These are phyloP conservation scores for Hirschfeldia incana DNA, from an alignment of 345 rosid species.

Conservation along the genomic window DNA sequence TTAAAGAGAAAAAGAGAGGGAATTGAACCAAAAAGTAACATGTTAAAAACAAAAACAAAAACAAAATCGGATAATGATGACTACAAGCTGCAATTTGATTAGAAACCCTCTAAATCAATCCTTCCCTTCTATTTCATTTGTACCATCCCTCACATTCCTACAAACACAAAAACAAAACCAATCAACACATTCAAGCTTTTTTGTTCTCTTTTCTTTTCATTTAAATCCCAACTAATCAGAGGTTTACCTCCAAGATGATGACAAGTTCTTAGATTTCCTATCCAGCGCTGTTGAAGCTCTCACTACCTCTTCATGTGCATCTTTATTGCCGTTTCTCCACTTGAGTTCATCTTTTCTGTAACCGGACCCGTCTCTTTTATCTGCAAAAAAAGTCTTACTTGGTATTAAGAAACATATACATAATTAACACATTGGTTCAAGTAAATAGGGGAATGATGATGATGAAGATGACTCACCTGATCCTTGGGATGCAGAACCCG, in stretches of 20 bases:
- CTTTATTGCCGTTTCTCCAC: too few species aligned
- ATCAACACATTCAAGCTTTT: not conserved
- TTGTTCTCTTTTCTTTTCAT: not conserved
- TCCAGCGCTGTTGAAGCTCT: constrained; percentile 67
- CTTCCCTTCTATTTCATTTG: constrained; percentile 53
- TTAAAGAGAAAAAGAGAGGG: not conserved
- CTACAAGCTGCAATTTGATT: not conserved
- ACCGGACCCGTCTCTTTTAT: too few species aligned
- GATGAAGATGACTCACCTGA: constrained; percentile 58
- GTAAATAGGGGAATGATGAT: constrained; percentile 24
- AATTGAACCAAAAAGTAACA: not conserved
- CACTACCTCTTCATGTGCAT: constrained; percentile 72
- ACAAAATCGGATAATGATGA: not conserved
- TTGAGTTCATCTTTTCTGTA: too few species aligned
- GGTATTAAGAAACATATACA: constrained; percentile 1
- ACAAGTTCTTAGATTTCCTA: constrained; percentile 49
- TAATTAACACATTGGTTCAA: not conserved
- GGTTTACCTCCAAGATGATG: constrained; percentile 83
- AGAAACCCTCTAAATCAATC: constrained; percentile 30
- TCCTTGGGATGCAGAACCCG: constrained; percentile 52
- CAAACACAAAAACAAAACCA: constrained; percentile 9
- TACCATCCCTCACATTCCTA: constrained; percentile 84
- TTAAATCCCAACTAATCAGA: not conserved
- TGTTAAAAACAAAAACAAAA: not conserved
- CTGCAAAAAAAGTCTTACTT: too few species aligned